Percentiles rank a stretch among this genome's conserved stretches.
These are phyloP conservation scores for Fusarium sp. DNA, from an alignment of 2,329 filamentous ascomycete species.

Conservation along the genomic window DNA sequence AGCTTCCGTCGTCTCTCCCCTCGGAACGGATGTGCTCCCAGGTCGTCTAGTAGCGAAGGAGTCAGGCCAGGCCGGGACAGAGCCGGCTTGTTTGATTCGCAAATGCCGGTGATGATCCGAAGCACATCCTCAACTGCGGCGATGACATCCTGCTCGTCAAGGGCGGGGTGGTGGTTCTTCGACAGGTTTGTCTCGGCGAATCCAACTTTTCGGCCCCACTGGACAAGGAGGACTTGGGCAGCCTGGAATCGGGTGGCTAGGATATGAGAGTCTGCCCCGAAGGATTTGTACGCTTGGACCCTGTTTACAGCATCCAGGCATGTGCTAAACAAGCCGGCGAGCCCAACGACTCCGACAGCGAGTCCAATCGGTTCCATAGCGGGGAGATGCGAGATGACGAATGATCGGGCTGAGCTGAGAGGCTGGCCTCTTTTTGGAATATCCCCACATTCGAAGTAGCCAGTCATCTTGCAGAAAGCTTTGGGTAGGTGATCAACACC, in stretches of 20 bases:
- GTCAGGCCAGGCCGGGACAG: neutral
- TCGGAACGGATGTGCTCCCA: neutral
- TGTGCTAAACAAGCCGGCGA: slow-evolving; percentile 40
- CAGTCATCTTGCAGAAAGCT: too few relatives aligned
- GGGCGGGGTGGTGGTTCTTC: neutral
- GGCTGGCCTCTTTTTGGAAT: too few relatives aligned
- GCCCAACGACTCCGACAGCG: slow-evolving; percentile 32
- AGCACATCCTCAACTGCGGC: neutral
- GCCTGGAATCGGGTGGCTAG: slow-evolving; percentile 34
- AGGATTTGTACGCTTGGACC: slow-evolving; percentile 33
- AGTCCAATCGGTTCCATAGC: slow-evolving; percentile 40
- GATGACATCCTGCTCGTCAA: neutral
- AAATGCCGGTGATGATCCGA: neutral
- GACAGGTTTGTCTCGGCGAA: neutral
- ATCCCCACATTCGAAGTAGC: too few relatives aligned
- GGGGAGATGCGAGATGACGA: neutral
- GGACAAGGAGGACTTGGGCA: slow-evolving; percentile 6
- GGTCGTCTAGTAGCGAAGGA: neutral
- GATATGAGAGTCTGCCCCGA: slow-evolving; percentile 21
- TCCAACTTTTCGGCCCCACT: neutral
- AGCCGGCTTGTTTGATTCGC: neutral
- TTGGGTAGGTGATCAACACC: too few relatives aligned
- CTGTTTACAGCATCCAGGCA: slow-evolving; percentile 40
- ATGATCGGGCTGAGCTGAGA: neutral
- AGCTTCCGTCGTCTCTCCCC: slow-evolving; percentile 1